These are phyloP conservation scores for Cordyceps sp. DNA, from an alignment of 2,329 filamentous ascomycete genomes.

Conservation along the genomic window DNA sequence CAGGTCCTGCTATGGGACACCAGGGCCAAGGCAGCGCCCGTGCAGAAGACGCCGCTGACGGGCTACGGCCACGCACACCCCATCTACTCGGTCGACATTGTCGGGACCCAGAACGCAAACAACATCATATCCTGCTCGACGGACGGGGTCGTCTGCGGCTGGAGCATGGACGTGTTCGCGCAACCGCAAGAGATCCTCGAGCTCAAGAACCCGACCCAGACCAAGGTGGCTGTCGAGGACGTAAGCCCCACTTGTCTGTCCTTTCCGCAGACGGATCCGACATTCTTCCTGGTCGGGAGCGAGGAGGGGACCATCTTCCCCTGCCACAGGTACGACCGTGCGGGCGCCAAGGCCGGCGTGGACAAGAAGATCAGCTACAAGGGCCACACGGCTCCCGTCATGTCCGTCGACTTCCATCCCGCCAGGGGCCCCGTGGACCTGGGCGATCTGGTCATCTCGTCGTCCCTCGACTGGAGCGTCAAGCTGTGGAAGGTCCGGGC, in stretches of 20 bases:
- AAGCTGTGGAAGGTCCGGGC: slow-evolving; percentile 92
- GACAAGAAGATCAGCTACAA: slow-evolving; percentile 78
- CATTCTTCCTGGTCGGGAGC: slow-evolving; percentile 91
- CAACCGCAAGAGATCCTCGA: slow-evolving; percentile 91
- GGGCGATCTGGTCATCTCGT: slow-evolving; percentile 82
- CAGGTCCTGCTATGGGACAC: slow-evolving; percentile 97
- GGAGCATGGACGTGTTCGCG: slow-evolving; percentile 95
- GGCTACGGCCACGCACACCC: slow-evolving; percentile 93
- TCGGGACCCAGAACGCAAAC: slow-evolving; percentile 96
- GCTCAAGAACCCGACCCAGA: slow-evolving; percentile 67
- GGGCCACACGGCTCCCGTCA: slow-evolving; percentile 84
- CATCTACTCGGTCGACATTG: slow-evolving; percentile 86
- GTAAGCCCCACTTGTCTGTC: slow-evolving; percentile 87
- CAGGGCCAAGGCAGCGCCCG: slow-evolving; percentile 70
- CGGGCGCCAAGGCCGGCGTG: slow-evolving; percentile 89
- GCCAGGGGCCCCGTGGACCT: slow-evolving; percentile 84
- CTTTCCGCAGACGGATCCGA: slow-evolving; percentile 88
- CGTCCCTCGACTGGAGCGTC: slow-evolving; percentile 89
- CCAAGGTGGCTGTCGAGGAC: slow-evolving; percentile 67
- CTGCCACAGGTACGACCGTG: slow-evolving; percentile 92
- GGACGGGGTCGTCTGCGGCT: slow-evolving; percentile 90
- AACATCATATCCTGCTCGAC: slow-evolving; percentile 97
- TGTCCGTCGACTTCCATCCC: slow-evolving; percentile 92
- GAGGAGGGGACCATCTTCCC: slow-evolving; percentile 95
- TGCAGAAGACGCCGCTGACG: slow-evolving; percentile 90